Evolutionary conservation across 768 basidiomycete genomes (phyloP).

Genomic region (Mycena latifolia): DNA sequence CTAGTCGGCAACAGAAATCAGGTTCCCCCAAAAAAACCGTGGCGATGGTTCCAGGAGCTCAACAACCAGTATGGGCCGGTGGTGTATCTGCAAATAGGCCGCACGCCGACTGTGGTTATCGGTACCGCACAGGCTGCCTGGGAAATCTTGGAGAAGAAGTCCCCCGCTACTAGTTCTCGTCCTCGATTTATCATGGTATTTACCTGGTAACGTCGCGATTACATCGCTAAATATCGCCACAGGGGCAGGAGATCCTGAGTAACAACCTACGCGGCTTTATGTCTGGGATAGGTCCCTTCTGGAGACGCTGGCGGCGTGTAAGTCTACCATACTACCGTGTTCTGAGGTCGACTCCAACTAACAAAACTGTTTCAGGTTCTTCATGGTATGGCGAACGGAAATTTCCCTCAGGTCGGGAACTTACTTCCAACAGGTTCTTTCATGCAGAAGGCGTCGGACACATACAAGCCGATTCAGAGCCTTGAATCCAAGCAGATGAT

Average conservation of each 20-base stretch:
- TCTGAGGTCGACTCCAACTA: background rate
- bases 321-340: background rate
- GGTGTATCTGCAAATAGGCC: conserved; percentile 10
- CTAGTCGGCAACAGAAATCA: conserved; percentile 59
- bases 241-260: conserved; percentile 60
- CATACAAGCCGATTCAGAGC: conserved; percentile 61
- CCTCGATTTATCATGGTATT: conserved; percentile 57
- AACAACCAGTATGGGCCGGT: conserved; percentile 55
- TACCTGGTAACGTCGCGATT: background rate
- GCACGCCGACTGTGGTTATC: conserved; percentile 46
- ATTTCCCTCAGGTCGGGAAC: background rate
- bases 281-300: conserved; percentile 56
- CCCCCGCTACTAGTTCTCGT: conserved; percentile 60
- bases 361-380: conserved; percentile 47
- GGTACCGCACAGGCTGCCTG: conserved; percentile 60
- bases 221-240: background rate
- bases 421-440: conserved; percentile 17
- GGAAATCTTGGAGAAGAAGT: conserved; percentile 62
- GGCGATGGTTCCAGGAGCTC: conserved; percentile 63
- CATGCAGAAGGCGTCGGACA: conserved; percentile 50
- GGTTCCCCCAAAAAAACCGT: conserved; percentile 58
- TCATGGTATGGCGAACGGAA: conserved; percentile 40
- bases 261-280: conserved; percentile 60
- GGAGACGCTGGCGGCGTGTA: conserved; percentile 63
- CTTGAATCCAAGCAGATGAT: conserved; percentile 61